These are phyloP conservation scores for Suillus decipiens DNA, from an alignment of 768 basidiomycete genomes.

Conservation along the genomic window DNA sequence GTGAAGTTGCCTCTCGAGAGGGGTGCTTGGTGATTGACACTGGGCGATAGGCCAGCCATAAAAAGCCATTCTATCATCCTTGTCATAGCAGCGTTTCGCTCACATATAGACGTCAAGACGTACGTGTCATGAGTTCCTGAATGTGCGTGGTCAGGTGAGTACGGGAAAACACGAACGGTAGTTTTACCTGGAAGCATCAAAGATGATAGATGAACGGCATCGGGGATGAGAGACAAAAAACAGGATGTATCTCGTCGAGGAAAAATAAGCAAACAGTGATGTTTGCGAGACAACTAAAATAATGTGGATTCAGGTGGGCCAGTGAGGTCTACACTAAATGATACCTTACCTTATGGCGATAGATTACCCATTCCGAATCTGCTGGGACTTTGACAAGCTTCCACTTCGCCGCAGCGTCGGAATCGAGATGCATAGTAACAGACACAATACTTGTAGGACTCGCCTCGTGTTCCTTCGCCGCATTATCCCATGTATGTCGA, in stretches of 20 bases:
- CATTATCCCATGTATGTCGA: constrained; percentile 17
- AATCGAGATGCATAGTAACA: constrained; percentile 23
- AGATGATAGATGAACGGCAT: constrained; percentile 66
- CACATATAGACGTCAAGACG: constrained; percentile 22
- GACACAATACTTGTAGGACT: constrained; percentile 12
- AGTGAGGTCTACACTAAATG: background rate
- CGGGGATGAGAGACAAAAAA: constrained; percentile 65
- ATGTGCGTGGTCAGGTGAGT: constrained; percentile 10
- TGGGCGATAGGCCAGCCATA: constrained; percentile 87
- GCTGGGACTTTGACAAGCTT: constrained; percentile 41
- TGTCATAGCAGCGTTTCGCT: constrained; percentile 9
- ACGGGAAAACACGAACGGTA: constrained; percentile 17
- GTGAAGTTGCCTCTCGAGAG: constrained; percentile 67
- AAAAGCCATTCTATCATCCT: constrained; percentile 57
- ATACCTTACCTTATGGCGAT: constrained; percentile 49
- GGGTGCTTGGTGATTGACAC: constrained; percentile 69
- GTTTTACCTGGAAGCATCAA: constrained; percentile 74
- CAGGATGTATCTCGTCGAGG: constrained; percentile 58
- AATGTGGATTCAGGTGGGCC: background rate
- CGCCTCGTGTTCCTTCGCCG: constrained; percentile 23
- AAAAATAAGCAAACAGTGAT: constrained; percentile 55
- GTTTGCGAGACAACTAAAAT: constrained; percentile 46
- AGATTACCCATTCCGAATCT: constrained; percentile 60
- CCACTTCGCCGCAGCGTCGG: constrained; percentile 44
- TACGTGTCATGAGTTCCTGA: constrained; percentile 73